These are phyloP conservation scores for Cinnamomum chago DNA, from an alignment of 164 flowering plant species.

Conservation along the genomic window DNA sequence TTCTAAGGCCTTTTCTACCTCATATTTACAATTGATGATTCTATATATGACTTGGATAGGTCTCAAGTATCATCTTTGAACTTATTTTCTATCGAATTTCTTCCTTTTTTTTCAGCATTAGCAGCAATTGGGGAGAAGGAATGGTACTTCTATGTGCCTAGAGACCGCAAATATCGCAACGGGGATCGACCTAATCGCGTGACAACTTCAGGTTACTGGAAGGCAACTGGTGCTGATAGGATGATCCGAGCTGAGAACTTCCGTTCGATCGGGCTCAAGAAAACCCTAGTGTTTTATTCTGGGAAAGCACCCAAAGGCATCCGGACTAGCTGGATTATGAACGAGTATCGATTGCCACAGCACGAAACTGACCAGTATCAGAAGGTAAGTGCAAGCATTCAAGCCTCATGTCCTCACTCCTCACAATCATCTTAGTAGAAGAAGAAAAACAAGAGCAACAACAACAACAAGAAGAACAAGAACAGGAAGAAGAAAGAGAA, in stretches of 20 bases:
- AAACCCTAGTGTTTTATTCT: slow-evolving; percentile 95
- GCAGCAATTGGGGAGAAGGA: slow-evolving; percentile 99
- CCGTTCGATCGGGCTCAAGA: slow-evolving; percentile 84
- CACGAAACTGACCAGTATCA: slow-evolving; percentile 78
- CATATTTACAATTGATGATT: neutral
- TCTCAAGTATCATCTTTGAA: neutral
- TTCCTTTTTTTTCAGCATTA: slow-evolving; percentile 40
- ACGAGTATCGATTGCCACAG: slow-evolving; percentile 91
- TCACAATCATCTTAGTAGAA: neutral
- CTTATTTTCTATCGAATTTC: too few relatives aligned
- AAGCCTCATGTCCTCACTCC: neutral
- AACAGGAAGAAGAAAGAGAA: neutral
- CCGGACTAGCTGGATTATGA: slow-evolving; percentile 97
- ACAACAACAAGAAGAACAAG: neutral
- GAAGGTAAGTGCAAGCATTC: slow-evolving; percentile 41
- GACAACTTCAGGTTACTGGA: slow-evolving; percentile 96
- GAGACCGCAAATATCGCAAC: slow-evolving; percentile 90
- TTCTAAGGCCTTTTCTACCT: neutral
- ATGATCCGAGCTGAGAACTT: slow-evolving; percentile 68
- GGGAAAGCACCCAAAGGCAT: slow-evolving; percentile 99
- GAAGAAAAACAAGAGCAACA: neutral
- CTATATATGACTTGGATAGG: neutral
- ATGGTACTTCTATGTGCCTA: slow-evolving; percentile 95
- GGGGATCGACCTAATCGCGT: slow-evolving; percentile 96
- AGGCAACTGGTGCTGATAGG: slow-evolving; percentile 97